phyloP scores from a whole-genome alignment of 371 early-diverging fungal genomes.

The Mortierella sp. region DNA sequence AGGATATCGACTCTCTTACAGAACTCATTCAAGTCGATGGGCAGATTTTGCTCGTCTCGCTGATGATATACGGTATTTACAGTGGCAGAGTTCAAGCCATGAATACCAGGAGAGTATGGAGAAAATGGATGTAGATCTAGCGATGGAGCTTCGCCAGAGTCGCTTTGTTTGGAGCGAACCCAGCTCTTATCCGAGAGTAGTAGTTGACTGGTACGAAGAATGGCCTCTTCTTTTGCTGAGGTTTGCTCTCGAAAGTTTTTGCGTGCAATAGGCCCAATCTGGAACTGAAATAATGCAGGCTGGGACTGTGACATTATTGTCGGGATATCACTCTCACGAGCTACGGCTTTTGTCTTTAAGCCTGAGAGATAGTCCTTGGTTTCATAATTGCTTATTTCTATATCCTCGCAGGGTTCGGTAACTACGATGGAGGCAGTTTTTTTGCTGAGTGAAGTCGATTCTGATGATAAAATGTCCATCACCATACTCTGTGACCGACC shows the following conservation, averaged over 20 bases:
- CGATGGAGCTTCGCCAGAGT: conserved; percentile 17
- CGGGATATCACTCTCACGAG: background rate
- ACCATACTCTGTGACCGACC: conserved; percentile 17
- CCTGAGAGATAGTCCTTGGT: conserved; percentile 9
- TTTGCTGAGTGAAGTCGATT: conserved; percentile 4
- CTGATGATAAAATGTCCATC: conserved; percentile 23
- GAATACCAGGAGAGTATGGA: conserved; percentile 40
- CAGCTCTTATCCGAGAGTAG: conserved; percentile 18
- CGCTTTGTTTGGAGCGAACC: conserved; percentile 11
- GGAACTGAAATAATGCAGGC: conserved; percentile 6
- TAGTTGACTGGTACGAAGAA: conserved; percentile 6
- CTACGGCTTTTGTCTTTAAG: conserved; percentile 12
- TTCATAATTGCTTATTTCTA: background rate
- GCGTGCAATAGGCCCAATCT: conserved; percentile 43
- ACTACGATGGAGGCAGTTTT: background rate
- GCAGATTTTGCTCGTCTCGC: conserved; percentile 5
- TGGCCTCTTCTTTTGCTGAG: background rate
- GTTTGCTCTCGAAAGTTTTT: conserved; percentile 37
- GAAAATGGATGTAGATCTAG: conserved; percentile 35
- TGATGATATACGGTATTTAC: background rate
- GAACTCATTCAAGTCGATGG: conserved; percentile 27
- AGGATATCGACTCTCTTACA: conserved; percentile 13
- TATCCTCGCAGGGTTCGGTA: background rate
- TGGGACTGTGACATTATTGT: background rate
- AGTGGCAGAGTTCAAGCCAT: conserved; percentile 1